phyloP scores from a whole-genome alignment of 2,329 filamentous ascomycete species.

The Lizonia empirigonia region DNA sequence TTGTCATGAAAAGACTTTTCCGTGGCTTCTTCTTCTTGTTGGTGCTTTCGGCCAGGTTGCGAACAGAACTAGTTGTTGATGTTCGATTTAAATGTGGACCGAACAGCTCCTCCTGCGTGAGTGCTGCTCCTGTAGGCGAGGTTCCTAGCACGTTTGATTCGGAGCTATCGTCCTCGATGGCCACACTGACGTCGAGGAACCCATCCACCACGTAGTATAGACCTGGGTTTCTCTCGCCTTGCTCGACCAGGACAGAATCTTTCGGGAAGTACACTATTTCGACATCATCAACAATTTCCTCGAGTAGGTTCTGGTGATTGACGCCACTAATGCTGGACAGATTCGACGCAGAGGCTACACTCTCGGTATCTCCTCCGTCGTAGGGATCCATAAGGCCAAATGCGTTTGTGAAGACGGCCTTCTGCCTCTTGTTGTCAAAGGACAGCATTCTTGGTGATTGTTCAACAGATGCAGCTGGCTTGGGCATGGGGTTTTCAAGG shows the following conservation, averaged over 20 bases:
- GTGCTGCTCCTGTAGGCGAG: conserved; percentile 39
- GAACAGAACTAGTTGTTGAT: conserved; percentile 30
- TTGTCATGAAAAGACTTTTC: conserved; percentile 84
- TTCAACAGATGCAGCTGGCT: conserved; percentile 71
- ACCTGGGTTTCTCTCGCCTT: conserved; percentile 94
- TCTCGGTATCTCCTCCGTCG: conserved; percentile 84
- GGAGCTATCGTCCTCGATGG: conserved; percentile 66
- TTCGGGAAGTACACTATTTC: conserved; percentile 98
- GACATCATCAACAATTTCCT: conserved; percentile 87
- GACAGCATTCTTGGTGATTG: conserved; percentile 84
- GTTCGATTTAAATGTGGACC: conserved; percentile 34
- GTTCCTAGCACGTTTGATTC: conserved; percentile 54
- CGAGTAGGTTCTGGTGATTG: conserved; percentile 68
- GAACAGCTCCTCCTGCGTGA: conserved; percentile 47
- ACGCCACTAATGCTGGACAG: conserved; percentile 59
- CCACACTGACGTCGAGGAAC: conserved; percentile 92
- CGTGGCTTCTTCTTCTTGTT: conserved; percentile 60
- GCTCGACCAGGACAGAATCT: conserved; percentile 90
- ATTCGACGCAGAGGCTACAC: conserved; percentile 64
- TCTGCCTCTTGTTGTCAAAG: conserved; percentile 80
- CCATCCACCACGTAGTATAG: conserved; percentile 98
- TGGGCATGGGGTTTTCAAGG: conserved; percentile 67
- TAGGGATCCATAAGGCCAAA: conserved; percentile 91
- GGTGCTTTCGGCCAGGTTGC: conserved; percentile 35
- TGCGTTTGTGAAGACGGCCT: conserved; percentile 80